Conservation (phyloP, 2,329 filamentous ascomycete genomes). For the Onygenales sp. region DNA sequence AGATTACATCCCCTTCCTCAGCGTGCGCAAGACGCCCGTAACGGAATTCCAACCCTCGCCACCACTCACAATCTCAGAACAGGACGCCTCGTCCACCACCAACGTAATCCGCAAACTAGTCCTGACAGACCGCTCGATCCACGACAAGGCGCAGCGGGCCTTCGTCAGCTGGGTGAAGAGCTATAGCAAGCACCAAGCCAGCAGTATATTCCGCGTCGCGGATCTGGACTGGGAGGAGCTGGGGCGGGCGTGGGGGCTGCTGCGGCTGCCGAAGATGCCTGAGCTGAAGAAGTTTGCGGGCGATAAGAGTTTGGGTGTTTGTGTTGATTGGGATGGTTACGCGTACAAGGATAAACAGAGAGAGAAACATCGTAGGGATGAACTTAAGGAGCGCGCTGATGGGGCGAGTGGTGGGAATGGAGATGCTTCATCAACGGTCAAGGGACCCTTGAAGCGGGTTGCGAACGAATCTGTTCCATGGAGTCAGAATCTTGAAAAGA, state of each 20-base stretch:
- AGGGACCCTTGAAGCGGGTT: constrained; percentile 42
- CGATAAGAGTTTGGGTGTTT: constrained; percentile 52
- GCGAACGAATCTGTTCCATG: constrained; percentile 58
- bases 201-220: constrained; percentile 74
- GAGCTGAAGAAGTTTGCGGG: constrained; percentile 68
- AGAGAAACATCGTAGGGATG: constrained; percentile 55
- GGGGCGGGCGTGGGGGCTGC: constrained; percentile 73
- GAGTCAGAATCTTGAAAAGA: constrained; percentile 61
- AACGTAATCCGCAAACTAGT: constrained; percentile 51
- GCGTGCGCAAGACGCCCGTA: constrained; percentile 79
- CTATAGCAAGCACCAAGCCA: constrained; percentile 83
- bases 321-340: constrained; percentile 54
- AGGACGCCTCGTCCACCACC: constrained; percentile 50
- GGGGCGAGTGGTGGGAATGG: constrained; percentile 24
- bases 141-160: constrained; percentile 81
- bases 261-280: constrained; percentile 87
- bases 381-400: constrained; percentile 40
- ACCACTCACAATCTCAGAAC: constrained; percentile 49
- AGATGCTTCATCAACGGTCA: constrained; percentile 16
- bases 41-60: constrained; percentile 26
- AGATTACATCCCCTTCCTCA: constrained; percentile 80
- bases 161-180: constrained; percentile 91
- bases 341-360: constrained; percentile 63
- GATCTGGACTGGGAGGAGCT: constrained; percentile 81
- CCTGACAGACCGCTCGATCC: constrained; percentile 53